Evolutionary conservation across 1,284 basidiomycete genomes (phyloP).

Genomic region (Fomes fomentarius): DNA sequence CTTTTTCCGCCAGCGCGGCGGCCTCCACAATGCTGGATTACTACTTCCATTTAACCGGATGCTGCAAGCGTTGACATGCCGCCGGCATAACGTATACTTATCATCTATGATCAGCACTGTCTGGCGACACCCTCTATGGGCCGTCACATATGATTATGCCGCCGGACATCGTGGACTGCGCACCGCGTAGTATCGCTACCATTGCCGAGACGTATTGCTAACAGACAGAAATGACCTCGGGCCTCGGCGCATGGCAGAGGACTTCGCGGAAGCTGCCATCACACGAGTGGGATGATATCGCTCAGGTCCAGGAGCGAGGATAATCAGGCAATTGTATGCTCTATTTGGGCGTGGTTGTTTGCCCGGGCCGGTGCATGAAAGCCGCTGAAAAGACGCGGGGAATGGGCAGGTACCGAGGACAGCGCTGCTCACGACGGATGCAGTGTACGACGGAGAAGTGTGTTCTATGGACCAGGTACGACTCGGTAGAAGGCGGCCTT

Average conservation of each 20-base stretch:
- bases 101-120: not conserved
- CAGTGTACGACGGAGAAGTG: not conserved
- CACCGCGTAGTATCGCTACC: too few species aligned
- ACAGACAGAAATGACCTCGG: not conserved
- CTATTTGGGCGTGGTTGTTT: conserved; percentile 14
- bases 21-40: too few species aligned
- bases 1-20: not conserved
- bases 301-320: not conserved
- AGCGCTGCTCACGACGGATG: not conserved
- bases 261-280: too few species aligned
- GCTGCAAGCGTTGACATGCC: not conserved
- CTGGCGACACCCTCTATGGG: not conserved
- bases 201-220: too few species aligned
- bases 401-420: not conserved
- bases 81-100: not conserved
- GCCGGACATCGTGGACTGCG: not conserved
- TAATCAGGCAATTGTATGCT: not conserved
- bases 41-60: too few species aligned
- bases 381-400: not conserved
- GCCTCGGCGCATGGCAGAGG: not conserved
- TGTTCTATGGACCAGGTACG: conserved; percentile 16
- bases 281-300: not conserved
- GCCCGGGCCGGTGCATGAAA: not conserved
- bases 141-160: too few species aligned
- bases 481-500: conserved; percentile 2